Percentiles rank a stretch among this genome's conserved stretches.
Evolutionary conservation across 2,329 filamentous ascomycete species (phyloP).

Genomic region (Graphilbum fragrans): DNA sequence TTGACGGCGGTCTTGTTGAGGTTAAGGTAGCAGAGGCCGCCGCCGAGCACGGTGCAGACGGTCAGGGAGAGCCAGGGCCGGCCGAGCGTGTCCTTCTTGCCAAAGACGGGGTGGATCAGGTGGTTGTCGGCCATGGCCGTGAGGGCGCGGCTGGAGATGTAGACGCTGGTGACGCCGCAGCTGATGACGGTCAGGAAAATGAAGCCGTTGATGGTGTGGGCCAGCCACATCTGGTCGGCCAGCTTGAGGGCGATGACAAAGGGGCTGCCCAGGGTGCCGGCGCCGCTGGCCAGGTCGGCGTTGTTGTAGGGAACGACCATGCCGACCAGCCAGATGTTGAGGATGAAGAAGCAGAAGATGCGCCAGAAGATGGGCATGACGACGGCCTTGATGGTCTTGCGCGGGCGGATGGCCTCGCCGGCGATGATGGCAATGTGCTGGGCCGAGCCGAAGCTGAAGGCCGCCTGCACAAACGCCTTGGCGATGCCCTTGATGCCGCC

Average conservation of each 20-base stretch:
- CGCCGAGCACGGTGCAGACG: constrained; percentile 45
- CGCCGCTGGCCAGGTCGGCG: constrained; percentile 36
- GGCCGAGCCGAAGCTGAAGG: constrained; percentile 14
- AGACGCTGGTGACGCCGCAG: constrained; percentile 45
- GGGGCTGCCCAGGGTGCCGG: constrained; percentile 46
- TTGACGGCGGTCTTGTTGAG: constrained; percentile 41
- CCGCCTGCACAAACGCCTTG: constrained; percentile 23
- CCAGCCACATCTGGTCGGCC: constrained; percentile 15
- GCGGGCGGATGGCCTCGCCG: constrained; percentile 61
- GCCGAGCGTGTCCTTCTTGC: constrained; percentile 51
- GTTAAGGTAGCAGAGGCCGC: constrained; percentile 56
- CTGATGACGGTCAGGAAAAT: constrained; percentile 5
- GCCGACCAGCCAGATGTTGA: constrained; percentile 57
- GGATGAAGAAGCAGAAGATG: constrained; percentile 56
- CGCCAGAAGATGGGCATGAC: constrained; percentile 67
- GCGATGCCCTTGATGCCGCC: constrained; percentile 24
- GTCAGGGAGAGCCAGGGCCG: constrained; percentile 46
- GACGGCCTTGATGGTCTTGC: constrained; percentile 57
- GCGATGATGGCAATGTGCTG: constrained; percentile 64
- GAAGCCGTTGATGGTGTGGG: constrained; percentile 5
- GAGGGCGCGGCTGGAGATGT: constrained; percentile 67
- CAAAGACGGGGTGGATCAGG: constrained; percentile 54
- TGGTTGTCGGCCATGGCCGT: constrained; percentile 70
- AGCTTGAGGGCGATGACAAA: constrained; percentile 48
- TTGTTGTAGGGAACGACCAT: constrained; percentile 55